Evolutionary conservation across 2,329 filamentous ascomycete genomes (phyloP).

Genomic region (Magnaporthiopsis rhizophila): DNA sequence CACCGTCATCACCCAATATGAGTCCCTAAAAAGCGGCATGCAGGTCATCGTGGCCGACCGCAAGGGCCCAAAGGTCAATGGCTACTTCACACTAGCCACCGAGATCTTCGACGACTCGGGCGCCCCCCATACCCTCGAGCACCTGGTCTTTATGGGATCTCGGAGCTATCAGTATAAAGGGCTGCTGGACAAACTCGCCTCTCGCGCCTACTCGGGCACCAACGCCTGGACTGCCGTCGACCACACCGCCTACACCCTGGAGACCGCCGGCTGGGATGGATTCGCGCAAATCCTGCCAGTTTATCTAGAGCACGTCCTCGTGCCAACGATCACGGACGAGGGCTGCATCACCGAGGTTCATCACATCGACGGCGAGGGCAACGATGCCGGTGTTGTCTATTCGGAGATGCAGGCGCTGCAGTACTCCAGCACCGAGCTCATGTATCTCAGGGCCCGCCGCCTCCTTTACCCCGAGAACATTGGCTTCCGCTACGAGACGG

Average conservation of each 20-base stretch:
- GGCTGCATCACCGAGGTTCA: slow-evolving; percentile 94
- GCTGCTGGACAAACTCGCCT: slow-evolving; percentile 87
- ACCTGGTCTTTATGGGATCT: slow-evolving; percentile 82
- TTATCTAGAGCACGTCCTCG: slow-evolving; percentile 88
- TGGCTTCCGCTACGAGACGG: slow-evolving; percentile 96
- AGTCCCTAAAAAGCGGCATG: slow-evolving; percentile 90
- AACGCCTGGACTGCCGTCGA: slow-evolving; percentile 98
- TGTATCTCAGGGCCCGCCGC: slow-evolving; percentile 74
- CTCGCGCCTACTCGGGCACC: slow-evolving; percentile 83
- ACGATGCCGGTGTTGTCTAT: slow-evolving; percentile 96
- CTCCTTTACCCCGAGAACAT: slow-evolving; percentile 81
- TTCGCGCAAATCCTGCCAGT: slow-evolving; percentile 92
- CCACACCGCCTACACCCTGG: slow-evolving; percentile 91
- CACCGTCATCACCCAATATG: slow-evolving; percentile 86
- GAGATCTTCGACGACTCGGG: slow-evolving; percentile 98
- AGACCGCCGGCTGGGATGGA: slow-evolving; percentile 93
- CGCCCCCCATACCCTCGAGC: slow-evolving; percentile 79
- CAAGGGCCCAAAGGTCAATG: slow-evolving; percentile 88
- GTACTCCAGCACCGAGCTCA: slow-evolving; percentile 75
- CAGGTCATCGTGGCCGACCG: slow-evolving; percentile 86
- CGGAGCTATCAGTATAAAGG: slow-evolving; percentile 93
- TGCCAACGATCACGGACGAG: slow-evolving; percentile 87
- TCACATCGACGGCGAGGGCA: slow-evolving; percentile 85
- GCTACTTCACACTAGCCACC: slow-evolving; percentile 91
- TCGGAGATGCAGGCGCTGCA: slow-evolving; percentile 98